Evolutionary conservation across 371 early-diverging fungal species (phyloP), one percentile per base, ranked within the genome.

Genomic region (Catenaria anguillulae): DNA sequence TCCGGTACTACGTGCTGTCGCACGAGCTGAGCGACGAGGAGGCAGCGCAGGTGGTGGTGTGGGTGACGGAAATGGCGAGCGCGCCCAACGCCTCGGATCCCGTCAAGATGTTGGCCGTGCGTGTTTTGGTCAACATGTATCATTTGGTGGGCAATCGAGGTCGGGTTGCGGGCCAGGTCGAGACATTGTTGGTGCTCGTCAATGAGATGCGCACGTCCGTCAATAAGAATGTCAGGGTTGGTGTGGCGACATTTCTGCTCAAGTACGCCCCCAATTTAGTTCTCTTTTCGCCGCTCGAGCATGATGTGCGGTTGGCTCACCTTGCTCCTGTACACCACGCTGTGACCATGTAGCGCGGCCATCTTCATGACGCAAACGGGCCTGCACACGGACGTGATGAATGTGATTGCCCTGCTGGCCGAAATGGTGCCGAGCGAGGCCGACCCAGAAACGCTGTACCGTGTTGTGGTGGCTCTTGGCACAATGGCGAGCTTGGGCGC

Each of bases 81-180:
- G 3, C 10, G 19, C 82, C 84, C 55, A 79, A 80, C 36, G 84
- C 83, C 65, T 72, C 76, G 35, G 87, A 87, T 87, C 40, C 40
- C 10, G 40, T 40, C 40, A 17, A 5, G 40, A 5, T 40, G 10
- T 72, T 90, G 68, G 74, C 77, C 6, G 65, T 81, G 33, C 80
- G 90, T 35, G 73, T 74, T 10, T 50, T 85, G 33, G 72, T 77
- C 34, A 89, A 90, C 58, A 56, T 78, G 19, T 85, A 85, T 58
- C 72, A 73, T 17, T 68, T 67, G 5, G 63, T 64, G 0, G 66
- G 63, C 26, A 84, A 84, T 15, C 65, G 65, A 31, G 66, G 69
- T 2, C 35, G 71, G 8, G 63, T 78, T 12, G 34, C 60, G 5
- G 42, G 33, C n/a, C 42, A 8, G 24, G 31, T 29, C 6, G 21